Evolutionary conservation across 2,329 filamentous ascomycete species (phyloP), one percentile per base, ranked within the genome.

Genomic region (Ceratocystis diversiconidia): DNA sequence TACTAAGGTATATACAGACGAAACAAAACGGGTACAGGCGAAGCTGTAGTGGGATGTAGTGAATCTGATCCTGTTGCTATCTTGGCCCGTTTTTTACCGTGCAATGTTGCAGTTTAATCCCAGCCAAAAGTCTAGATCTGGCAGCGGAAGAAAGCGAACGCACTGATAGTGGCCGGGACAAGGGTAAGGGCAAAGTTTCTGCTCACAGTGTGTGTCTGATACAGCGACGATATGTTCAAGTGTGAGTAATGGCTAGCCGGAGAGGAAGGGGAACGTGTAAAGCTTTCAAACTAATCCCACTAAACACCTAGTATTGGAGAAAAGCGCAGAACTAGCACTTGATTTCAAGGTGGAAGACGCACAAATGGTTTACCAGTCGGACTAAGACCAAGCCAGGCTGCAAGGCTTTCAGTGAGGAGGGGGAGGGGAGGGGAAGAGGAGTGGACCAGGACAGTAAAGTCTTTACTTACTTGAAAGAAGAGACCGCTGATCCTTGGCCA

Each of bases 71-170:
- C 55, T 59, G 8, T 36, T 6, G 55, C 55, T 36, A 30, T 59
- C 25, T 59, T 36, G 25, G 55, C 55, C 55, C 52, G 52, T 59
- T 59, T 59, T 32, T 59, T 59, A 59, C 55, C 55, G 6, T n/a
- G 55, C 55, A 59, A 30, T 59, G 55, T 59, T 59, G 55, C 55
- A 59, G 55, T 59, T 36, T 59, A 59, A 59, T 59, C 55, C 55
- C 55, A 59, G 55, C 55, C 55, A 59, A n/a, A 15, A 32, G 55
- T 32, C 55, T 32, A 15, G 55, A 59, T 59, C 55, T 59, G 55
- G 61, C 43, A 62, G 61, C 61, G 61, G 61, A 41, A 62, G 61
- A 62, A 62, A 48, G 61, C 61, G 61, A 62, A 19, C 61, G 61
- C 61, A 62, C 61, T 62, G 61, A 62, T 59, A n/a, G n/a, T 59